A percentile compares a stretch with the other conserved stretches of the same genome.
These are phyloP conservation scores for Jackrogersella multiformis DNA, from an alignment of 495 filamentous ascomycete species.

Conservation along the genomic window DNA sequence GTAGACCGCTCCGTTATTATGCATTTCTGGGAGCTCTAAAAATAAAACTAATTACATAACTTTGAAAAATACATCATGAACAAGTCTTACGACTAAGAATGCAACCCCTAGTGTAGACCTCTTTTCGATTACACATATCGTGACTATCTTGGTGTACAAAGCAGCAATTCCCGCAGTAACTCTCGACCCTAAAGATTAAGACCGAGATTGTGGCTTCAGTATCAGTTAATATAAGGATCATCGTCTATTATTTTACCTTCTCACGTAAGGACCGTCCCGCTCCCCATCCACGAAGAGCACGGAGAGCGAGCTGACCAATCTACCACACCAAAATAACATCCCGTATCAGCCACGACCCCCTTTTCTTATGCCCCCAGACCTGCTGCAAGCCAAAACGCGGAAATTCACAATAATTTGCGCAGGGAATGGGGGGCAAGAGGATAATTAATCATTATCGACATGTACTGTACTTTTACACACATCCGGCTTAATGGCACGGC, in stretches of 20 bases:
- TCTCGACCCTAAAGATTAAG: not conserved
- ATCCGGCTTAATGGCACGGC: too few relatives aligned
- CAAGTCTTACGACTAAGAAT: too few relatives aligned
- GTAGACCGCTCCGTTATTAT: not conserved
- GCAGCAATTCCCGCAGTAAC: not conserved
- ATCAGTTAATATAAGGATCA: slow-evolving; percentile 1
- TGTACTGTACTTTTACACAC: slow-evolving; percentile 5
- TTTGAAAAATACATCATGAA: too few relatives aligned
- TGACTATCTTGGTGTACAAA: too few relatives aligned
- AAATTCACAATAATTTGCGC: too few relatives aligned
- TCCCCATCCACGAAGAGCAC: not conserved
- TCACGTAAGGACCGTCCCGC: slow-evolving; percentile 5
- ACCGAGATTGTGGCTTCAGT: not conserved
- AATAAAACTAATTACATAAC: not conserved
- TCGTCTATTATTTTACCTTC: not conserved
- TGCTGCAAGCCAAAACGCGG: too few relatives aligned
- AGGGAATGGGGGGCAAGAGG: not conserved
- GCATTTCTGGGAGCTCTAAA: not conserved
- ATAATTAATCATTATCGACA: not conserved
- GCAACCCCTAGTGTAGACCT: too few relatives aligned
- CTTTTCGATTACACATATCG: too few relatives aligned
- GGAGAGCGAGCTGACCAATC: slow-evolving; percentile 2
- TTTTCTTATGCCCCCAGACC: too few relatives aligned
- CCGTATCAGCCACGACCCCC: too few relatives aligned
- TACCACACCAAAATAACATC: not conserved